Evolutionary conservation across 805 yeast genomes (phyloP), one percentile per base, ranked within the genome.

Genomic region (Myxozyma neotropica): DNA sequence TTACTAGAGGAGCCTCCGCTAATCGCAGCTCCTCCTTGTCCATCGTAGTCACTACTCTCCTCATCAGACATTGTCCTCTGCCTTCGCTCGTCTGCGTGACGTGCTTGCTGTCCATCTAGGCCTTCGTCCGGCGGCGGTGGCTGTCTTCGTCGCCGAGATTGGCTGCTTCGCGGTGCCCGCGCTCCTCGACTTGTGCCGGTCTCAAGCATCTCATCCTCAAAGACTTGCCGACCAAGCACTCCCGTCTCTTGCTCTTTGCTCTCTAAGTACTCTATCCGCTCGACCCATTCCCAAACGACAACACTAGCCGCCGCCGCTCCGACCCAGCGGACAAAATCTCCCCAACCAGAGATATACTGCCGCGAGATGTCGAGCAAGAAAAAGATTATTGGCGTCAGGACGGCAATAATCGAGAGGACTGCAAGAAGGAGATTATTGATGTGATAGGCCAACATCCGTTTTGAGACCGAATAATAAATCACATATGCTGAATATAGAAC

Each of bases 241-340:
- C 86, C 86, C 63, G 75, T 74, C 50, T 79, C 73, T 62, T 86
- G 89, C 29, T 75, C 70, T 33, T 77, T 71, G 61, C 78, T 76
- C 61, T 83, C 86, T 44, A 81, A 68, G 17, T 76, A 68, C 62
- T 81, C 79, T 43, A 84, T 82, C 45, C 83, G 79, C 66, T 76
- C 81, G 8, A 84, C 71, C 86, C 89, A 83, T 71, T 86, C 89
- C 87, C 88, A 85, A 0, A 83, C 77, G 24, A 82, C 75, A 0
- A 85, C 81, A 17, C 80, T 73, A 3, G 83, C 72, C 36, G 83
- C 76, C 15, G 83, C 76, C 49, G 81, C 80, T 4, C 82, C 67
- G 42, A 84, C 77, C 2, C 80, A 75, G 12, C 78, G 67, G 3
- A 81, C 73, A 31, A 76, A 74, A 0, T 80, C 71, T 69, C 87